phyloP scores from a whole-genome alignment of 192 early-diverging fungal species.

The Diversispora eburnea region DNA sequence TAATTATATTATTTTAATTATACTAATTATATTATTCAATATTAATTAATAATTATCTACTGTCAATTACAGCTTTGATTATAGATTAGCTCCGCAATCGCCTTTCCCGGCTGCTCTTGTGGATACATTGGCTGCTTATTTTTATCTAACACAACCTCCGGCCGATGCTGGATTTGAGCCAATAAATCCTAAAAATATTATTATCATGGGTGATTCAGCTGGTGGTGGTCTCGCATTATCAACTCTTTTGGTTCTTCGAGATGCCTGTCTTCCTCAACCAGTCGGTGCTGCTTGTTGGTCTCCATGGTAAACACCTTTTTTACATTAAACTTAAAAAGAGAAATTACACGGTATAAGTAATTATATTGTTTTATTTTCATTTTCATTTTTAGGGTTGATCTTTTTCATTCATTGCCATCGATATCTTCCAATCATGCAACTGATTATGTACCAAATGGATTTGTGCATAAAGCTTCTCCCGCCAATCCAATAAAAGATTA shows the following conservation, averaged over 20 bases:
- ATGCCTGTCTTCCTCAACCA: conserved; percentile 56
- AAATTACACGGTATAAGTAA: too few relatives aligned
- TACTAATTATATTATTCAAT: too few relatives aligned
- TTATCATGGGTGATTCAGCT: conserved; percentile 68
- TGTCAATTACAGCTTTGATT: conserved; percentile 48
- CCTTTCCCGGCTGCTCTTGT: conserved; percentile 81
- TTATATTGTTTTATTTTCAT: neutral
- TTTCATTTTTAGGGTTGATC: conserved; percentile 35
- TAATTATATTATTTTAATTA: neutral
- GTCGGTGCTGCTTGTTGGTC: conserved; percentile 55
- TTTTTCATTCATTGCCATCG: conserved; percentile 51
- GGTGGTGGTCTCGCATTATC: conserved; percentile 63
- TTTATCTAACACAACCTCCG: conserved; percentile 58
- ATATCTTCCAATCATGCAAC: conserved; percentile 34
- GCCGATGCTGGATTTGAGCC: conserved; percentile 45
- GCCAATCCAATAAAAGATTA: conserved; percentile 26
- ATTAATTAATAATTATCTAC: too few relatives aligned
- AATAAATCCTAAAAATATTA: conserved; percentile 52
- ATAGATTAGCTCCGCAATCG: conserved; percentile 77
- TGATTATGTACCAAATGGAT: conserved; percentile 50
- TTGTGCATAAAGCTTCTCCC: conserved; percentile 39
- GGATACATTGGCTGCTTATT: conserved; percentile 76
- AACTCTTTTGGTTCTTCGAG: conserved; percentile 51
- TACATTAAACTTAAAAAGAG: neutral
- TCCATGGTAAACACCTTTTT: conserved; percentile 51